A percentile compares a stretch with the other conserved stretches of the same genome.
Evolutionary conservation across 352 stramenopile species (phyloP).

Genomic region (Phytophthora agathidicida): DNA sequence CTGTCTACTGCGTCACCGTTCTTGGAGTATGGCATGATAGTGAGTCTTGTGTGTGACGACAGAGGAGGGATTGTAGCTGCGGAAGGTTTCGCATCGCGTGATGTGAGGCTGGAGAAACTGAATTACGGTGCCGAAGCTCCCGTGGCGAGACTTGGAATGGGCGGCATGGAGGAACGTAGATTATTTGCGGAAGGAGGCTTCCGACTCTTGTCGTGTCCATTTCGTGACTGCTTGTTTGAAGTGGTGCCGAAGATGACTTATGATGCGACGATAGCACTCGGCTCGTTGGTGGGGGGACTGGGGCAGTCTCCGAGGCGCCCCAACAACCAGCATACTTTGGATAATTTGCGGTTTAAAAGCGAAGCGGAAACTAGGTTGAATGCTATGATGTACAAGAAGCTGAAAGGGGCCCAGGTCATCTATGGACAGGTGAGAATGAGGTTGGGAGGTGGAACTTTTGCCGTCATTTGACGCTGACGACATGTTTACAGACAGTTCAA

Average conservation of each 20-base stretch:
- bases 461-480: background rate
- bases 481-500: conserved; percentile 52
- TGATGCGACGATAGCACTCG: conserved; percentile 57
- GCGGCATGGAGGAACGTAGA: conserved; percentile 47
- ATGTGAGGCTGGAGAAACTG: conserved; percentile 64
- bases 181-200: conserved; percentile 44
- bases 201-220: conserved; percentile 54
- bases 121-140: conserved; percentile 34
- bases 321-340: conserved; percentile 33
- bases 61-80: conserved; percentile 55
- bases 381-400: conserved; percentile 72
- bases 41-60: conserved; percentile 68
- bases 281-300: conserved; percentile 22
- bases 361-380: conserved; percentile 72
- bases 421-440: conserved; percentile 57
- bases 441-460: background rate
- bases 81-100: conserved; percentile 60
- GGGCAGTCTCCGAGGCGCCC: conserved; percentile 8
- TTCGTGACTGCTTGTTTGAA: conserved; percentile 75
- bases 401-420: conserved; percentile 60
- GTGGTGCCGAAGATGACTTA: conserved; percentile 80
- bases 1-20: conserved; percentile 42
- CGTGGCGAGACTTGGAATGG: conserved; percentile 48
- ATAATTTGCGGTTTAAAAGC: conserved; percentile 74
- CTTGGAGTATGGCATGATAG: conserved; percentile 74